Evolutionary conservation across 129 eudicot species (phyloP).

Genomic region (Artemisia annua): DNA sequence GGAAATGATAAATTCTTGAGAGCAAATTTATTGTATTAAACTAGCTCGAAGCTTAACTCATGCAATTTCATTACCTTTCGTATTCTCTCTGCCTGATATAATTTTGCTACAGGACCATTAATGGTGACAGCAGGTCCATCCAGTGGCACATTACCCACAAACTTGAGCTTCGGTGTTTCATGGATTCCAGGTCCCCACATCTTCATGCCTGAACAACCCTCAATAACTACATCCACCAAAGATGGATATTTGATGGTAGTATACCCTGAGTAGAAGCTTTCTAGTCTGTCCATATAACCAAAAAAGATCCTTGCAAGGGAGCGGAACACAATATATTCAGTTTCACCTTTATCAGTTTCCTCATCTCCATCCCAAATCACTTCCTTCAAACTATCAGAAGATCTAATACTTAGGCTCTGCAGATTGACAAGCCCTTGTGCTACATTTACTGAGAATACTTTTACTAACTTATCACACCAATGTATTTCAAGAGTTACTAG

Average conservation of each 20-base stretch:
- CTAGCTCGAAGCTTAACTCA: too few relatives aligned
- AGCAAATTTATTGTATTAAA: too few relatives aligned
- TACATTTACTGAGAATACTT: not conserved
- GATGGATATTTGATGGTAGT: not conserved
- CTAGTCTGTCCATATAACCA: not conserved
- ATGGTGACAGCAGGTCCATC: not conserved
- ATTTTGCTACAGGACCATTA: too few relatives aligned
- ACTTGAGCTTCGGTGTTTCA: constrained; percentile 1
- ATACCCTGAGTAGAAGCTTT: not conserved
- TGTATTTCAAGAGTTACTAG: not conserved
- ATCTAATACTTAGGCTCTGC: not conserved
- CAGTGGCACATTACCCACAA: not conserved
- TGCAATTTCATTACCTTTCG: too few relatives aligned
- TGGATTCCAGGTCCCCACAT: not conserved
- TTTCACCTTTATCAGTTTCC: not conserved
- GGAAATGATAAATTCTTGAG: too few relatives aligned
- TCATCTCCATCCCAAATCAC: constrained; percentile 1
- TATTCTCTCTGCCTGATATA: too few relatives aligned
- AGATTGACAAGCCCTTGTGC: not conserved
- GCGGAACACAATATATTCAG: not conserved
- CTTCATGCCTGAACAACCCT: not conserved
- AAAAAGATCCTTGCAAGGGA: not conserved
- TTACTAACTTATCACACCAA: not conserved
- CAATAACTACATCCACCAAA: not conserved
- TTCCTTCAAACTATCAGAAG: not conserved